Percentiles rank a stretch among this genome's conserved stretches.
These are phyloP conservation scores for Arctium minus DNA, from an alignment of 129 eudicot species.

Conservation along the genomic window DNA sequence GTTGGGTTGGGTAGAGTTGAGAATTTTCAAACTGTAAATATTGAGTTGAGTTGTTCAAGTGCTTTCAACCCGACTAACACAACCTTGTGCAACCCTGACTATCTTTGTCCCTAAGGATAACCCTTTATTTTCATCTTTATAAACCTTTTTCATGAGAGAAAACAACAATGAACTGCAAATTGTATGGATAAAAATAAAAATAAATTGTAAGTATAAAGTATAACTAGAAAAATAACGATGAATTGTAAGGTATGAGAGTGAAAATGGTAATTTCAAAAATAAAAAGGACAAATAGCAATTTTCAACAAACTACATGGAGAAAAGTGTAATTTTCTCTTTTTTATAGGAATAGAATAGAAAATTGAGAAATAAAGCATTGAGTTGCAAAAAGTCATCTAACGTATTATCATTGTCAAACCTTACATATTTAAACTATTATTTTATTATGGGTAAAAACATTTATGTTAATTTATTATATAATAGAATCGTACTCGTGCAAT, in stretches of 20 bases:
- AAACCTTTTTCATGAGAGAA: not conserved
- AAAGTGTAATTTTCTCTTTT: not conserved
- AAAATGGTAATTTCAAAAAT: not conserved
- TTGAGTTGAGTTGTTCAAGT: too few species aligned
- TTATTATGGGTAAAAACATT: not conserved
- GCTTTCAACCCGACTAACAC: not conserved
- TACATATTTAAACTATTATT: not conserved
- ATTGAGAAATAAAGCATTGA: not conserved
- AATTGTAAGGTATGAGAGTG: not conserved
- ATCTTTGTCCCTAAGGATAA: too few species aligned
- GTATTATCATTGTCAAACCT: slow-evolving; percentile 22
- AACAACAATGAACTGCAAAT: too few species aligned
- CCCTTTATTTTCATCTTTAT: too few species aligned
- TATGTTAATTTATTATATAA: too few species aligned
- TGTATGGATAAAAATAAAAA: too few species aligned
- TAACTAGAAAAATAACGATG: not conserved
- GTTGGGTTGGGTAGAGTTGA: too few species aligned
- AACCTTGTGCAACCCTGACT: too few species aligned
- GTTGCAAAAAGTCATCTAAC: slow-evolving; percentile 16
- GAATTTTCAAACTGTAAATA: too few species aligned
- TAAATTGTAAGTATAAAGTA: too few species aligned
- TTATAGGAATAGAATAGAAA: not conserved
- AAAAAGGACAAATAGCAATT: too few species aligned
- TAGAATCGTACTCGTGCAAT: too few species aligned
- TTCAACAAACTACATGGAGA: not conserved